Conservation (phyloP, 179 eudicot genomes). For the Gypsophila paniculata region DNA sequence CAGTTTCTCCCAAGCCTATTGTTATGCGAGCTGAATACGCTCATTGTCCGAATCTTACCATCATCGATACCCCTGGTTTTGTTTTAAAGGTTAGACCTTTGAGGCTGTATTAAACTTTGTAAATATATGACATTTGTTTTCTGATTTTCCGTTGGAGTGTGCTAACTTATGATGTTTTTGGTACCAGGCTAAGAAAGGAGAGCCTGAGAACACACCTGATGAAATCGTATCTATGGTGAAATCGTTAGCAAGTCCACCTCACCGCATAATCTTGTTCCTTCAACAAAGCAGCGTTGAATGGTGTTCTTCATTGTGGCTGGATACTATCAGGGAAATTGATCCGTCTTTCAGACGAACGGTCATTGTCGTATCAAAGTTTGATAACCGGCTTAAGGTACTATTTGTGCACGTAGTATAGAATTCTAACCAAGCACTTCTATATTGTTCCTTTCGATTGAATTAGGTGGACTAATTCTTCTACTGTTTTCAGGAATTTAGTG, state of each 20-base stretch:
- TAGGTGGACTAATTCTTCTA: conserved; percentile 11
- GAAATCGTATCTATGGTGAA: conserved; percentile 95
- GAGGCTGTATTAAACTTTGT: neutral
- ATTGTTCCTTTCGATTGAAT: neutral
- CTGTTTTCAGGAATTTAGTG: conserved; percentile 73
- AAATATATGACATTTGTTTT: neutral
- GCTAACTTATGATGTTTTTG: conserved; percentile 16
- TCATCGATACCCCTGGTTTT: conserved; percentile 96
- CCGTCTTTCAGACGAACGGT: conserved; percentile 77
- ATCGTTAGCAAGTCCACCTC: conserved; percentile 91
- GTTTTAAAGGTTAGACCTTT: conserved; percentile 66
- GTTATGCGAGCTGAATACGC: conserved; percentile 99
- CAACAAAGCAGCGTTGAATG: conserved; percentile 99
- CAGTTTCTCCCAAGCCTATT: conserved; percentile 91
- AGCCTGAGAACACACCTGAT: conserved; percentile 89
- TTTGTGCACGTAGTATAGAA: too few species aligned
- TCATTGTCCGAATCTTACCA: conserved; percentile 90
- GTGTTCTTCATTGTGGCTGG: conserved; percentile 99
- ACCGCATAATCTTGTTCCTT: conserved; percentile 89
- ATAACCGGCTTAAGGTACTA: conserved; percentile 85
- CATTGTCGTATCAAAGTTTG: conserved; percentile 92
- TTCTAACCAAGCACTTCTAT: neutral
- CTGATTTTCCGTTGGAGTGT: neutral
- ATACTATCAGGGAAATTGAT: conserved; percentile 86
- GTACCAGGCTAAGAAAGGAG: conserved; percentile 90